Percentiles rank a stretch among this genome's conserved stretches.
These are phyloP conservation scores for Xylariomycetidae sp. DNA, from an alignment of 2,329 filamentous ascomycete species.

Conservation along the genomic window DNA sequence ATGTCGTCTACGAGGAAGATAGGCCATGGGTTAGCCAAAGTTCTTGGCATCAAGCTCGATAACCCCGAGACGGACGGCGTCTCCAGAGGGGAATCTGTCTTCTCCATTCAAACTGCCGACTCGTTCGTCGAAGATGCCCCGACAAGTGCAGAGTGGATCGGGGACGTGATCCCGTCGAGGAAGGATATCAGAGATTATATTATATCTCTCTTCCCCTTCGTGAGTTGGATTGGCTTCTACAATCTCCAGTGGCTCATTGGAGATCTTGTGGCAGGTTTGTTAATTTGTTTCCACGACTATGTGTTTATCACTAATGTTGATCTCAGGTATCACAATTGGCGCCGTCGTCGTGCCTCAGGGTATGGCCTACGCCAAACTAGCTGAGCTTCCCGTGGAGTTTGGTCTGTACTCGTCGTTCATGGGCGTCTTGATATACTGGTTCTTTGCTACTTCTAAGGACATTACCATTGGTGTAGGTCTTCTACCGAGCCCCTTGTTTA, in stretches of 20 bases:
- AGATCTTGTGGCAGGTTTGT: conserved; percentile 79
- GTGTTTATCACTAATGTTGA: not conserved
- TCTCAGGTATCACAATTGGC: conserved; percentile 48
- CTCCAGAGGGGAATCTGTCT: conserved; percentile 72
- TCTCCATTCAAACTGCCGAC: conserved; percentile 68
- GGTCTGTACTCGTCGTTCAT: conserved; percentile 95
- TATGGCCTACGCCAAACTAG: conserved; percentile 90
- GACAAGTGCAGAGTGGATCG: conserved; percentile 67
- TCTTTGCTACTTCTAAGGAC: conserved; percentile 97
- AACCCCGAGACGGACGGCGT: conserved; percentile 63
- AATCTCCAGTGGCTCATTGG: conserved; percentile 85
- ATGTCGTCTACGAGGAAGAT: conserved; percentile 51
- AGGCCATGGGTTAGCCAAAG: conserved; percentile 72
- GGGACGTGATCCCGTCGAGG: conserved; percentile 55
- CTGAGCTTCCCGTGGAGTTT: conserved; percentile 73
- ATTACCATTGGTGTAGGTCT: conserved; percentile 85
- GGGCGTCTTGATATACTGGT: conserved; percentile 92
- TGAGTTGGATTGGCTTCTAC: conserved; percentile 84
- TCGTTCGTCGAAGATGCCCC: conserved; percentile 82
- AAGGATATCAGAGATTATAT: conserved; percentile 56
- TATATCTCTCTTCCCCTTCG: conserved; percentile 76
- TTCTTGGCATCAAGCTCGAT: conserved; percentile 76
- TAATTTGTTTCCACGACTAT: not conserved
- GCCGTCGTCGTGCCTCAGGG: conserved; percentile 84
- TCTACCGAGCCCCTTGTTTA: no score